A percentile compares a stretch with the other conserved stretches of the same genome.
Conservation (phyloP, 2,329 filamentous ascomycete species). For the Ilyonectria robusta region DNA sequence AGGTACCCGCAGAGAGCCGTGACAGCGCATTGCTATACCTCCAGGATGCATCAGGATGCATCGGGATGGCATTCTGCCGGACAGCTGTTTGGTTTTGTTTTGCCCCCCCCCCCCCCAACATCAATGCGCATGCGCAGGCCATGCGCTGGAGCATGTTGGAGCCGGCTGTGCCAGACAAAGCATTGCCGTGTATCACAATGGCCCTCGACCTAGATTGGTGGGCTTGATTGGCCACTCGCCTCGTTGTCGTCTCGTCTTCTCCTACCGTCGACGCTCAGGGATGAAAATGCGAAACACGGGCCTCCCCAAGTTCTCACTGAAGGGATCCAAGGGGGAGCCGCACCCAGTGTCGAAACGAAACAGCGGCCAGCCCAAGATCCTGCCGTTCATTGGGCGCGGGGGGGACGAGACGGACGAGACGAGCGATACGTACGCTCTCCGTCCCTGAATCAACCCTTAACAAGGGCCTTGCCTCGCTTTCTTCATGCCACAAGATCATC, state of each 20-base stretch:
- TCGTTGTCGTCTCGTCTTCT: conserved; percentile 22
- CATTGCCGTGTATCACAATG: conserved; percentile 43
- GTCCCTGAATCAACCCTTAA: conserved; percentile 5
- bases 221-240: conserved; percentile 16
- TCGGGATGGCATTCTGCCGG: conserved; percentile 21
- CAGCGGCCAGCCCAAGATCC: conserved; percentile 13
- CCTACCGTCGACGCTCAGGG: conserved; percentile 24
- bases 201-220: conserved; percentile 25
- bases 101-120: neutral
- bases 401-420: too few relatives aligned
- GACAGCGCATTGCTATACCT: conserved; percentile 18
- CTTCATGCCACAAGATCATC: conserved; percentile 17
- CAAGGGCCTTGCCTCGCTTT: conserved; percentile 2
- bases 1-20: neutral
- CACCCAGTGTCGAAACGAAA: conserved; percentile 37
- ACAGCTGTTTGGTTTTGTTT: conserved; percentile 23
- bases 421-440: neutral
- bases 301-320: conserved; percentile 14
- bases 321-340: conserved; percentile 11
- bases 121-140: conserved; percentile 18
- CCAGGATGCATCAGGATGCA: conserved; percentile 23
- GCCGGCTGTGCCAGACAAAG: conserved; percentile 39
- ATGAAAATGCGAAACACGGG: conserved; percentile 32
- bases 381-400: conserved; percentile 1
- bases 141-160: conserved; percentile 27